Conservation (phyloP, 345 rosid genomes). For the Eucalyptus pauciflora region DNA sequence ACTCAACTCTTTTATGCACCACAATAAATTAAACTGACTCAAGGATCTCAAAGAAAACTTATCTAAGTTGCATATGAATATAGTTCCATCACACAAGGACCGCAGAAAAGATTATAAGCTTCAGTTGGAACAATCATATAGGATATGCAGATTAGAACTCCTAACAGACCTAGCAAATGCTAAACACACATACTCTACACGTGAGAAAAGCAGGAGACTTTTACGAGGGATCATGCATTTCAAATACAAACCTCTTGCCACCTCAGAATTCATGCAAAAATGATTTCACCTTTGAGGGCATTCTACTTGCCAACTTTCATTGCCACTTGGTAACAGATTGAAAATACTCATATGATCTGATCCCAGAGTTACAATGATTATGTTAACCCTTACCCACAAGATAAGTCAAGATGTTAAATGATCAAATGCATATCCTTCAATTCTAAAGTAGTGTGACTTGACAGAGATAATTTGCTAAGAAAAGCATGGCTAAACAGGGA, state of each 20-base stretch:
- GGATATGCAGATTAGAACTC: background rate
- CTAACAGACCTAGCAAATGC: background rate
- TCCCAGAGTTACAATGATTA: background rate
- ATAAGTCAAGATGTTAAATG: background rate
- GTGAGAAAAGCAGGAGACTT: background rate
- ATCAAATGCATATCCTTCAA: background rate
- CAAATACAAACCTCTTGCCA: background rate
- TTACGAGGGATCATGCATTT: background rate
- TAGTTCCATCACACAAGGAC: background rate
- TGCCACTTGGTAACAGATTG: background rate
- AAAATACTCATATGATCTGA: background rate
- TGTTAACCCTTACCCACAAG: background rate
- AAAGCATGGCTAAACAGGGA: background rate
- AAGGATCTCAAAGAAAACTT: background rate
- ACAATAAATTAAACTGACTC: background rate
- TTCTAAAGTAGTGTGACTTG: background rate
- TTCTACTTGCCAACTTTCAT: background rate
- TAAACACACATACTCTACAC: background rate
- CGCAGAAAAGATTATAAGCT: background rate
- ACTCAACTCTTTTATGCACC: background rate
- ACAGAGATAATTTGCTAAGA: background rate
- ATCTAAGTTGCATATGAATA: background rate
- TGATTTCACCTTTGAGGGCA: background rate
- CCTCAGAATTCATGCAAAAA: background rate
- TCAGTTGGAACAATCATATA: background rate